A percentile compares a stretch with the other conserved stretches of the same genome.
Evolutionary conservation across 2,329 filamentous ascomycete species (phyloP).

Genomic region (Apiospora rasikravindrae): DNA sequence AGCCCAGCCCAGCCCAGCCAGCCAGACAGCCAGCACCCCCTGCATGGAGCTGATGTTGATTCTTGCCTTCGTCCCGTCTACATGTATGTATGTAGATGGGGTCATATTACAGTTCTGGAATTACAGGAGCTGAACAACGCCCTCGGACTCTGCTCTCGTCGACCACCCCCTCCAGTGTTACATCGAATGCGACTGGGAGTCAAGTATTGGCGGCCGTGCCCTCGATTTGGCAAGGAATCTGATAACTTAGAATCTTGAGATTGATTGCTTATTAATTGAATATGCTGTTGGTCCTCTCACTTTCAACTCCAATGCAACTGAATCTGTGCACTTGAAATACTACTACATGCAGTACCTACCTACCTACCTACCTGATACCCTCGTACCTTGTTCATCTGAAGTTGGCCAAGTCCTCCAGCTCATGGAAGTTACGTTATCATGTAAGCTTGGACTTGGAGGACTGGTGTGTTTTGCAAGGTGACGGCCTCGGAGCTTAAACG

Average conservation of each 20-base stretch:
- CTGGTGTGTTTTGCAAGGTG: conserved; percentile 10
- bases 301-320: not conserved
- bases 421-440: not conserved
- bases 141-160: not conserved
- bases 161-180: not conserved
- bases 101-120: not conserved
- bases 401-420: not conserved
- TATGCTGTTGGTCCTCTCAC: not conserved
- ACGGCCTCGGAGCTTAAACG: conserved; percentile 13
- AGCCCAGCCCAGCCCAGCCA: not conserved
- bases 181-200: not conserved
- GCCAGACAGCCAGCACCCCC: no score
- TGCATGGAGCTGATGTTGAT: conserved; percentile 11
- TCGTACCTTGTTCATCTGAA: not conserved
- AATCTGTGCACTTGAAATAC: not conserved
- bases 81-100: not conserved
- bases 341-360: not conserved
- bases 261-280: not conserved
- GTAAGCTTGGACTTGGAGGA: not conserved
- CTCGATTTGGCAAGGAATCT: not conserved
- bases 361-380: no score
- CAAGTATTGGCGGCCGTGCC: not conserved
- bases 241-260: not conserved
- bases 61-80: conserved; percentile 2
- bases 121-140: conserved; percentile 5